A percentile compares a stretch with the other conserved stretches of the same genome.
Conservation (phyloP, 1,139 yeast genomes). For the Citeromyces hawaiiensis region DNA sequence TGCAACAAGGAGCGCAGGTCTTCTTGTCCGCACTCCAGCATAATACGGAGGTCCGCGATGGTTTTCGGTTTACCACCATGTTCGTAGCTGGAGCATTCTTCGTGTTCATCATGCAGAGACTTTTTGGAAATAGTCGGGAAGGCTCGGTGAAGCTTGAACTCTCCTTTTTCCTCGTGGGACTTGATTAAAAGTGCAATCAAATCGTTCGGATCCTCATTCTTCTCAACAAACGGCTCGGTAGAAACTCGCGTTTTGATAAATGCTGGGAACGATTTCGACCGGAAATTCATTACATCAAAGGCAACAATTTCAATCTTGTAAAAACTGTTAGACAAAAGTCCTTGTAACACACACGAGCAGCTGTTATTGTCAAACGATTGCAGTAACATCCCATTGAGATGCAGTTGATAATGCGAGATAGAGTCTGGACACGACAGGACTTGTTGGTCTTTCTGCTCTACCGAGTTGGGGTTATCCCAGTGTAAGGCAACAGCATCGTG, state of each 20-base stretch:
- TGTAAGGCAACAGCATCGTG: conserved; percentile 34
- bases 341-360: conserved; percentile 27
- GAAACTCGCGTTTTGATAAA: conserved; percentile 24
- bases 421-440: conserved; percentile 10
- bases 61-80: neutral
- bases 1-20: conserved; percentile 29
- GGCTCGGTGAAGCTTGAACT: conserved; percentile 11
- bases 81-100: too few relatives aligned
- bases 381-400: conserved; percentile 30
- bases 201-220: conserved; percentile 14
- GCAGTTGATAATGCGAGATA: conserved; percentile 25
- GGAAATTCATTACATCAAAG: conserved; percentile 29
- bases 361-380: conserved; percentile 15
- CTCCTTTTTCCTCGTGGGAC: conserved; percentile 10
- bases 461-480: conserved; percentile 22
- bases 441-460: conserved; percentile 11
- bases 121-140: conserved; percentile 8
- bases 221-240: conserved; percentile 7
- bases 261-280: conserved; percentile 29
- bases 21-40: conserved; percentile 33
- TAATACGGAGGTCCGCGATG: conserved; percentile 32
- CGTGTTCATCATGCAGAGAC: conserved; percentile 6
- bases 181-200: conserved; percentile 13
- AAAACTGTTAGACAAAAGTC: conserved; percentile 28
- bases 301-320: conserved; percentile 47